Conservation (phyloP, 495 filamentous ascomycete species). For the Penicillium alfredii region DNA sequence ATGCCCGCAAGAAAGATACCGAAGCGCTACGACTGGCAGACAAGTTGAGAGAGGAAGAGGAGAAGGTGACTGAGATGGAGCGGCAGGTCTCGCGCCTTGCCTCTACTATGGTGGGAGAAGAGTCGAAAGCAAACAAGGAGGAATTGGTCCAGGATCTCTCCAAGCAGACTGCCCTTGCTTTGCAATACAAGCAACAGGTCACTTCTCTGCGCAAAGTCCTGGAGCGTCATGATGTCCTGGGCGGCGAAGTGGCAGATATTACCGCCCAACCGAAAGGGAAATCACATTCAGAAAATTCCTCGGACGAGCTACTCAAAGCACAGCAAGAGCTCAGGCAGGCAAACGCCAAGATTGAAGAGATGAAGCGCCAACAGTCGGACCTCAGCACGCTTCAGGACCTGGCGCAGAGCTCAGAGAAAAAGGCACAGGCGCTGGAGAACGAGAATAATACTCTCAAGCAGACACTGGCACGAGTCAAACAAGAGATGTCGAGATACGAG, state of each 20-base stretch:
- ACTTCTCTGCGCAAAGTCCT: slow-evolving; percentile 50
- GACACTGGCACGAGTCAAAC: slow-evolving; percentile 47
- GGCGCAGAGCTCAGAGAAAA: slow-evolving; percentile 59
- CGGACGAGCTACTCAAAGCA: slow-evolving; percentile 37
- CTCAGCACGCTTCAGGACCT: slow-evolving; percentile 48
- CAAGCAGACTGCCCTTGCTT: slow-evolving; percentile 60
- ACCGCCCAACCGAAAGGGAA: slow-evolving; percentile 42
- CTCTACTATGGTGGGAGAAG: slow-evolving; percentile 45
- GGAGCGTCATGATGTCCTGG: slow-evolving; percentile 45
- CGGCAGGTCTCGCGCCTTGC: slow-evolving; percentile 55
- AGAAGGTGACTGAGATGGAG: slow-evolving; percentile 50
- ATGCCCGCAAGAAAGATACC: slow-evolving; percentile 81
- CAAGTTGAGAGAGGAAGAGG: slow-evolving; percentile 59
- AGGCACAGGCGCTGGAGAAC: slow-evolving; percentile 54
- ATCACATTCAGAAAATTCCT: slow-evolving; percentile 35
- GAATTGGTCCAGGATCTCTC: slow-evolving; percentile 53
- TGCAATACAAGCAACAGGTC: slow-evolving; percentile 62
- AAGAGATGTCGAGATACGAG: slow-evolving; percentile 48
- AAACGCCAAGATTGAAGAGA: slow-evolving; percentile 54
- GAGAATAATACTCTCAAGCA: slow-evolving; percentile 49
- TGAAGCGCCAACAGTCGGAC: slow-evolving; percentile 47
- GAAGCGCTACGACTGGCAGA: slow-evolving; percentile 67
- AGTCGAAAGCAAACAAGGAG: slow-evolving; percentile 41
- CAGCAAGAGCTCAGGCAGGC: slow-evolving; percentile 49
- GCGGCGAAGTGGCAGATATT: slow-evolving; percentile 33